Conservation (phyloP, 164 flowering plant genomes). For the Kalanchoe fedtschenkoi region DNA sequence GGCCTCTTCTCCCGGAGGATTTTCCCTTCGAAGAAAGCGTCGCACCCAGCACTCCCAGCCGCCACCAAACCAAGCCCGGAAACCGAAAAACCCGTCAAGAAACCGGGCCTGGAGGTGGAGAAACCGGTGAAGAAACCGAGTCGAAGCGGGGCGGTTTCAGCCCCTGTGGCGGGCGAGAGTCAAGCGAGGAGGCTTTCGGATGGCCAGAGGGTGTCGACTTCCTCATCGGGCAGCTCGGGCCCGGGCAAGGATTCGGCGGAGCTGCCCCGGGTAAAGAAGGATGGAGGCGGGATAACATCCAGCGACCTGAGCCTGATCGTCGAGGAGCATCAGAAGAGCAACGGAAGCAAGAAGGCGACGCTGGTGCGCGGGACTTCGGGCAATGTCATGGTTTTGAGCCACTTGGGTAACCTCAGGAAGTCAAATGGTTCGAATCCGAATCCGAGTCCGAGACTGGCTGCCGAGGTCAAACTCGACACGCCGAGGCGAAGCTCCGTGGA, state of each 20-base stretch:
- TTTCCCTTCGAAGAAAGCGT: slow-evolving; percentile 14
- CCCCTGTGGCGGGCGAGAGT: slow-evolving; percentile 9
- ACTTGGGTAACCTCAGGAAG: slow-evolving; percentile 23
- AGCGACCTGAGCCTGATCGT: slow-evolving; percentile 13
- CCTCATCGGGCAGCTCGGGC: slow-evolving; percentile 17
- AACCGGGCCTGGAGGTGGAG: slow-evolving; percentile 3
- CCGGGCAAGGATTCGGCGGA: slow-evolving; percentile 7
- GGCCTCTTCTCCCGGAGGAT: slow-evolving; percentile 19
- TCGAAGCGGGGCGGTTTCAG: background rate
- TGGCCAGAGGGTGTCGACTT: slow-evolving; percentile 22
- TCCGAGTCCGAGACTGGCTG: background rate
- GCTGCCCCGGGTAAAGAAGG: slow-evolving; percentile 8
- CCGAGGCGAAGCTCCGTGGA: slow-evolving; percentile 5
- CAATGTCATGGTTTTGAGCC: slow-evolving; percentile 22
- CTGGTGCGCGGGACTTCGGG: slow-evolving; percentile 22
- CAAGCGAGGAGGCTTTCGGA: slow-evolving; percentile 14
- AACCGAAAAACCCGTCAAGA: background rate
- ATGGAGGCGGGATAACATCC: slow-evolving; percentile 7
- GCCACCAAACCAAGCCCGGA: slow-evolving; percentile 1
- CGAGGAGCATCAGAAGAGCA: slow-evolving; percentile 10
- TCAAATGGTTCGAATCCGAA: background rate
- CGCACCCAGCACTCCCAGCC: slow-evolving; percentile 13
- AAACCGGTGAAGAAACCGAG: slow-evolving; percentile 1
- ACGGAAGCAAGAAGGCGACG: slow-evolving; percentile 13
- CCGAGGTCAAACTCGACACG: background rate